Evolutionary conservation across 768 basidiomycete genomes (phyloP), one percentile per base, ranked within the genome.

Genomic region (Chalciporus sphaerocephalus): DNA sequence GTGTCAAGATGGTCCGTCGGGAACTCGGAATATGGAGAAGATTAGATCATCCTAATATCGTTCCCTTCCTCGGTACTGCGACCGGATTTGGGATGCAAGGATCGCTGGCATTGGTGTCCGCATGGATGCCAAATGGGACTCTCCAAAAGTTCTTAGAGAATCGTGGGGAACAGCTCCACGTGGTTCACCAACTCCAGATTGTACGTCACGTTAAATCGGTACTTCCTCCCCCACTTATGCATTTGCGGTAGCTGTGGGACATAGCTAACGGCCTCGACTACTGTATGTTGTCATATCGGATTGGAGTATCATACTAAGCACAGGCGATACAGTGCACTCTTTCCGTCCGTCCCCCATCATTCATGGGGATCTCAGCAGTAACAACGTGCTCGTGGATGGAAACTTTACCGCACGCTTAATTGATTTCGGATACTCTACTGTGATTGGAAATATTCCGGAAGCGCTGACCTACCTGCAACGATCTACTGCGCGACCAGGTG

Each of bases 391-490:
- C 33, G 16, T 45, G n/a, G 39, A 42, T 10, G 46, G 16, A 20
- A 20, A 38, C 4, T 40, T 64, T 22, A 65, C 64, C 23, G 73
- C 66, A 2, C 62, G 64, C 15, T 53, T 76, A 6, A 68, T 68
- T 44, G 74, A 74, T 46, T 75, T 75, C 46, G 74, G 74, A 3
- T 20, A 57, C 40, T 62, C 62, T n/a, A 69, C 71, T 0, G 3
- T 38, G 11, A 15, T 38, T 6, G 34, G 38, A 27, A 25, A 40
- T n/a, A 40, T n/a, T 24, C 38, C 38, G 11, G 38, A 40, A 24
- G 23, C 23, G 0, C 17, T 27, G 23, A 25, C 25, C 5, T 40
- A 27, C 23, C 38, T 40, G n/a, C n/a, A n/a, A n/a, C n/a, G n/a
- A n/a, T n/a, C n/a, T n/a, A n/a, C n/a, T n/a, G n/a, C n/a, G n/a